A percentile compares a stretch with the other conserved stretches of the same genome.
phyloP scores from a whole-genome alignment of 164 flowering plant species.

The Dillenia turbinata region DNA sequence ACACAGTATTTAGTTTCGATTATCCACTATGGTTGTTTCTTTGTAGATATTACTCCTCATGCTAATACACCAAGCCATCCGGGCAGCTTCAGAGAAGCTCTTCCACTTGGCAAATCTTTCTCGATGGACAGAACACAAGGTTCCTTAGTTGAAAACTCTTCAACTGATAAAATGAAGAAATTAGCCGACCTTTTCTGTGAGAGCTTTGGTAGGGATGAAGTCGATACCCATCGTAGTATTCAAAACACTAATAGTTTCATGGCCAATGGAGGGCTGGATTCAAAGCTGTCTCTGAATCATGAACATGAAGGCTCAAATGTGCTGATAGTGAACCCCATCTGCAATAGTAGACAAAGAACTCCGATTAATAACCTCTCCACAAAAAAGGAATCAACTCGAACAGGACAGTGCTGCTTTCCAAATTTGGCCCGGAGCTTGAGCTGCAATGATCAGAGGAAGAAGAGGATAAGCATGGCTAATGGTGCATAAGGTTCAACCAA shows the following conservation, averaged over 20 bases:
- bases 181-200: constrained; percentile 29
- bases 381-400: constrained; percentile 12
- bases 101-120: constrained; percentile 1
- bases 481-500: no score
- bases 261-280: neutral
- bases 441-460: constrained; percentile 20
- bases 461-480: constrained; percentile 9
- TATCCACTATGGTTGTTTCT: neutral
- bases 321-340: constrained; percentile 1
- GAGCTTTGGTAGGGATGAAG: constrained; percentile 7
- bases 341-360: constrained; percentile 8
- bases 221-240: constrained; percentile 1
- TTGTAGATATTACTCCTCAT: constrained; percentile 25
- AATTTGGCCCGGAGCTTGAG: constrained; percentile 25
- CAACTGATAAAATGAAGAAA: constrained; percentile 17
- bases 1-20: neutral
- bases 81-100: constrained; percentile 8
- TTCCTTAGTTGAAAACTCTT: constrained; percentile 3
- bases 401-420: constrained; percentile 28
- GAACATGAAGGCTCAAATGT: constrained; percentile 4
- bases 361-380: neutral
- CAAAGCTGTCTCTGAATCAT: constrained; percentile 11
- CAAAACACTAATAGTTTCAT: neutral
- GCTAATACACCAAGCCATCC: constrained; percentile 19
- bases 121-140: neutral